Base-by-base conservation (phyloP, 2,329 filamentous ascomycete species). In the Fusarium annulatum region DNA sequence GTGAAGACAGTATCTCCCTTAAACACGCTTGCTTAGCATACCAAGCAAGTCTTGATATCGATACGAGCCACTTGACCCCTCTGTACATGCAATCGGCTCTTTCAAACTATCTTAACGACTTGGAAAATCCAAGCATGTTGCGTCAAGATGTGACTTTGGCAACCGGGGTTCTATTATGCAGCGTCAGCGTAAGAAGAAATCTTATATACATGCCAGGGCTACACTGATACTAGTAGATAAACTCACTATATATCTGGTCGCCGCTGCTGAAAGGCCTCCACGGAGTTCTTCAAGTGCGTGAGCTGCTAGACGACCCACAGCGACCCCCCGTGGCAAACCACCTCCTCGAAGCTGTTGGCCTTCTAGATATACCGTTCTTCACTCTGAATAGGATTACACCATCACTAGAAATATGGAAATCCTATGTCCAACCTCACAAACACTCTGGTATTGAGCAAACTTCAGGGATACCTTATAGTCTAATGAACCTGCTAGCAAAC, bases 231-330 rank as follows among this genome's bases (percentile, higher is more conserved):
- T 18, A 2, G 12, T 6, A 52, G 57, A 60, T 60, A 19, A 52
- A 39, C 6, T 60, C 57, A 21, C 57, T 60, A 6, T 60, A 60
- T 33, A 52, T 57, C 39, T 60, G 57, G 57, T 38, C 57, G 4
- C 43, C 57, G 9, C 33, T 52, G 15, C 5, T 60, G 19, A 60
- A 60, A 14, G 57, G 57, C 8, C 36, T 60, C 1, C 57, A 60
- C 4, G 36, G 34, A 2, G 57, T 60, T 9, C 57, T 60, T 6
- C 45, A 60, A 26, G 33, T 45, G 16, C 57, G 57, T 14, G 43
- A 60, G 23, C 36, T 60, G 9, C 18, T 60, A 1, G 34, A 41
- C 3, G 12, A 52, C 14, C 16, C 16, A 18, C 36, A 41, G 8
- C 52, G 45, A 11, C 21, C 45, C 10, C 57, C 41, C 9, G 26